Evolutionary conservation across 2,329 filamentous ascomycete genomes (phyloP).

Genomic region (Diaporthe nobilis): DNA sequence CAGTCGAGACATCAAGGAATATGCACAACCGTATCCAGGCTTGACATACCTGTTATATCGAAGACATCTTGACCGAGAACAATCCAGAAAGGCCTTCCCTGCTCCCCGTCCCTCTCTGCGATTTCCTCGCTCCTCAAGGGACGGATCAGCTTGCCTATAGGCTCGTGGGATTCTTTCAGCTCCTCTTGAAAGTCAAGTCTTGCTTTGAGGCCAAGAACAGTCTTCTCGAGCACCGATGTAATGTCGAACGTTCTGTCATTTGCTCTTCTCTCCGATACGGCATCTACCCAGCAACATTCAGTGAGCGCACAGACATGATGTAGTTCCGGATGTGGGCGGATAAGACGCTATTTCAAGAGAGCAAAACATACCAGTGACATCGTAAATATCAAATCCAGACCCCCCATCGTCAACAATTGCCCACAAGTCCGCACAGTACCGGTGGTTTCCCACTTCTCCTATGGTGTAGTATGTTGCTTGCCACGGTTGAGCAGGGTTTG

Average conservation of each 20-base stretch:
- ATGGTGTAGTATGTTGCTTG: neutral
- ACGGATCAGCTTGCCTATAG: neutral
- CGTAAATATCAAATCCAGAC: neutral
- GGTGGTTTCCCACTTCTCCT: slow-evolving; percentile 4
- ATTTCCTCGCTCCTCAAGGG: neutral
- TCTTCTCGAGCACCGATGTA: neutral
- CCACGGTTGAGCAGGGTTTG: no score
- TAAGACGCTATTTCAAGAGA: no score
- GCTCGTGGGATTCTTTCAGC: neutral
- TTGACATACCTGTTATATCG: neutral
- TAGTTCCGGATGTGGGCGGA: accelerated
- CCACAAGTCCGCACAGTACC: neutral
- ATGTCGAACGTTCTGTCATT: neutral
- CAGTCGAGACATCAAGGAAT: accelerated
- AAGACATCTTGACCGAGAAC: neutral
- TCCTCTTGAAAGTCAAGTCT: neutral
- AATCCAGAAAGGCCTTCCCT: neutral
- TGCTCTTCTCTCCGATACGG: neutral
- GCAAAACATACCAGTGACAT: neutral
- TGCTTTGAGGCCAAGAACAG: neutral
- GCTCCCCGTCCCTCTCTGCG: slow-evolving; percentile 2
- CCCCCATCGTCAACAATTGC: neutral
- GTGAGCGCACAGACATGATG: no score
- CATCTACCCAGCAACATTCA: neutral
- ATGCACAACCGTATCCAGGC: accelerated